A percentile compares a stretch with the other conserved stretches of the same genome.
phyloP scores from a whole-genome alignment of 2,329 filamentous ascomycete species.

The Malbranchea cinnamomea region DNA sequence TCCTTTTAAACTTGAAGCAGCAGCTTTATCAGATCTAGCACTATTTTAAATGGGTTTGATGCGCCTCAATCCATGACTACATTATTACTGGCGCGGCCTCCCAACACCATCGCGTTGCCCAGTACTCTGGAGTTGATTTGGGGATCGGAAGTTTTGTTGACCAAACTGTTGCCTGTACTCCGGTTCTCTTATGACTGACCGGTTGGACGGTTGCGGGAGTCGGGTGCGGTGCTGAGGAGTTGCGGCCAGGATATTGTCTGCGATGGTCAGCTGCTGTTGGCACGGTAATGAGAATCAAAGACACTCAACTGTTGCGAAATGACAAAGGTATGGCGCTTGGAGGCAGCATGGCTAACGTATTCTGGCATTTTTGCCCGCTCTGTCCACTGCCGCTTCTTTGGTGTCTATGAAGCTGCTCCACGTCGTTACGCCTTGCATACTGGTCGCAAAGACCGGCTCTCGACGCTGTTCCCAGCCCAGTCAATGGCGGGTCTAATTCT shows the following conservation, averaged over 20 bases:
- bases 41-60: too few species aligned
- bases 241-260: constrained; percentile 7
- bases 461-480: constrained; percentile 13
- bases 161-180: too few species aligned
- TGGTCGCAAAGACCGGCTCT: constrained; percentile 12
- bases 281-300: not conserved
- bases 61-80: too few species aligned
- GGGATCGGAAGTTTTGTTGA: constrained; percentile 4
- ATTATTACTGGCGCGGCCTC: constrained; percentile 4
- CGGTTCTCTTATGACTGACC: not conserved
- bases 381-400: constrained; percentile 25
- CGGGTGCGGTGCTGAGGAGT: constrained; percentile 10
- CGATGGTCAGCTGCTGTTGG: constrained; percentile 1
- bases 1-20: too few species aligned
- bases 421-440: constrained; percentile 14
- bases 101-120: too few species aligned
- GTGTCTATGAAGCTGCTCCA: constrained; percentile 24
- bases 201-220: constrained; percentile 6
- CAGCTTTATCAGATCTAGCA: too few species aligned
- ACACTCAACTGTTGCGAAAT: constrained; percentile 12
- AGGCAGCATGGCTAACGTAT: constrained; percentile 19
- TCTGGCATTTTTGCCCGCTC: constrained; percentile 11
- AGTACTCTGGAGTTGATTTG: constrained; percentile 5
- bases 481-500: constrained; percentile 9
- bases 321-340: constrained; percentile 12